phyloP scores from a whole-genome alignment of 1,139 yeast species.

The Diutina neorugosa region DNA sequence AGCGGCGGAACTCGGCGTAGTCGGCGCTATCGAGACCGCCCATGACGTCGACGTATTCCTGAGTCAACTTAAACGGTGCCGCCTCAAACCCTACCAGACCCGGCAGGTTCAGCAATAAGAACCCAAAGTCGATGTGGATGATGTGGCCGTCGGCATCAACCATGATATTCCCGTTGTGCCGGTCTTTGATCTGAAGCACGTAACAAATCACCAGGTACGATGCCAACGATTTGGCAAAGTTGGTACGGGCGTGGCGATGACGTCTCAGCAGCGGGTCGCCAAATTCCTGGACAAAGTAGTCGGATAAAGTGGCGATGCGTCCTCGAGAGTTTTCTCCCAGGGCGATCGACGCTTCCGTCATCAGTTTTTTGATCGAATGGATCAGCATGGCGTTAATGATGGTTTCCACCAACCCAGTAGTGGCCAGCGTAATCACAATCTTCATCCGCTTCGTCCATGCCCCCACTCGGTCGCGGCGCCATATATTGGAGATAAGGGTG shows the following conservation, averaged over 20 bases:
- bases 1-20: conserved; percentile 43
- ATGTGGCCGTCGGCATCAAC: conserved; percentile 90
- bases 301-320: conserved; percentile 56
- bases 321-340: conserved; percentile 60
- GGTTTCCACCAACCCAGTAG: conserved; percentile 87
- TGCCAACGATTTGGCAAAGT: conserved; percentile 77
- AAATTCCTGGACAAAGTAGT: conserved; percentile 65
- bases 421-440: conserved; percentile 80
- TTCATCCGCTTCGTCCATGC: conserved; percentile 93
- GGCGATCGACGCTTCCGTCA: conserved; percentile 61
- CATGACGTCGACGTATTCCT: conserved; percentile 74
- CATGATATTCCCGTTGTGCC: conserved; percentile 95
- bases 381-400: conserved; percentile 87
- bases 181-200: conserved; percentile 79
- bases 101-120: conserved; percentile 82
- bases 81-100: conserved; percentile 96
- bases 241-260: conserved; percentile 64
- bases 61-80: conserved; percentile 87
- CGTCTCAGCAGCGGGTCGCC: conserved; percentile 44
- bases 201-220: conserved; percentile 85
- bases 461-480: conserved; percentile 55
- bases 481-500: conserved; percentile 70
- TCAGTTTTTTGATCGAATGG: conserved; percentile 85
- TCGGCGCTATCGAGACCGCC: conserved; percentile 62
- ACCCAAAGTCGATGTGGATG: conserved; percentile 93